These are phyloP conservation scores for Cyathus striatus DNA, from an alignment of 768 basidiomycete genomes.

Conservation along the genomic window DNA sequence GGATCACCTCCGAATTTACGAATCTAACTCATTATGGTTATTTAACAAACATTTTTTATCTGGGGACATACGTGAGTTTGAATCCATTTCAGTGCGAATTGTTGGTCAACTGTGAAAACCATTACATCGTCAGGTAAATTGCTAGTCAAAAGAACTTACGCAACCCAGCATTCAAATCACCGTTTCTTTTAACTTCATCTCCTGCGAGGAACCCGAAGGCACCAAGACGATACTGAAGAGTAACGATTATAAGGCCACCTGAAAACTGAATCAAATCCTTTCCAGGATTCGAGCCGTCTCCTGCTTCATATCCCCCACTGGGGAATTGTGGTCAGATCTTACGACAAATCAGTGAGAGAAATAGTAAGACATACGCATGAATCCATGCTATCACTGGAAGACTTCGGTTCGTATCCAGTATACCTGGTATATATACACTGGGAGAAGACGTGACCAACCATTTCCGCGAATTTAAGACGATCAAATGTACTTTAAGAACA, in stretches of 20 bases:
- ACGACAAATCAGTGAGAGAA: neutral
- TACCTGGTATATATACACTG: conserved; percentile 23
- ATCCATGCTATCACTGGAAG: conserved; percentile 12
- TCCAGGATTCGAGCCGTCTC: conserved; percentile 21
- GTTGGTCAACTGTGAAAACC: conserved; percentile 32
- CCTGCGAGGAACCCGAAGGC: conserved; percentile 44
- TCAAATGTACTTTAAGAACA: conserved; percentile 20
- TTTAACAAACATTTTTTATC: neutral
- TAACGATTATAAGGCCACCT: conserved; percentile 29
- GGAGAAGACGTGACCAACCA: neutral
- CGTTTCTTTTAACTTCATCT: conserved; percentile 31
- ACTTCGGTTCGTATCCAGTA: conserved; percentile 6
- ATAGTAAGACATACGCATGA: conserved; percentile 19
- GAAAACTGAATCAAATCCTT: conserved; percentile 31
- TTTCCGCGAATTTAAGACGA: neutral
- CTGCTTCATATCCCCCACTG: conserved; percentile 26
- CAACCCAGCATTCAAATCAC: conserved; percentile 44
- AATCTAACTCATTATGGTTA: conserved; percentile 19
- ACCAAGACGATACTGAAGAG: conserved; percentile 39
- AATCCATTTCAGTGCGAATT: conserved; percentile 38
- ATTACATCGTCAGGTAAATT: neutral
- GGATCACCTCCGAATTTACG: conserved; percentile 36
- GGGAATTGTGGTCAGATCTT: neutral
- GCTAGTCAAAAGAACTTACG: conserved; percentile 18
- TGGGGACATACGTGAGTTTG: conserved; percentile 24